A percentile compares a stretch with the other conserved stretches of the same genome.
These are phyloP conservation scores for Aeschynomene evenia DNA, from an alignment of 306 rosid genomes.

Conservation along the genomic window DNA sequence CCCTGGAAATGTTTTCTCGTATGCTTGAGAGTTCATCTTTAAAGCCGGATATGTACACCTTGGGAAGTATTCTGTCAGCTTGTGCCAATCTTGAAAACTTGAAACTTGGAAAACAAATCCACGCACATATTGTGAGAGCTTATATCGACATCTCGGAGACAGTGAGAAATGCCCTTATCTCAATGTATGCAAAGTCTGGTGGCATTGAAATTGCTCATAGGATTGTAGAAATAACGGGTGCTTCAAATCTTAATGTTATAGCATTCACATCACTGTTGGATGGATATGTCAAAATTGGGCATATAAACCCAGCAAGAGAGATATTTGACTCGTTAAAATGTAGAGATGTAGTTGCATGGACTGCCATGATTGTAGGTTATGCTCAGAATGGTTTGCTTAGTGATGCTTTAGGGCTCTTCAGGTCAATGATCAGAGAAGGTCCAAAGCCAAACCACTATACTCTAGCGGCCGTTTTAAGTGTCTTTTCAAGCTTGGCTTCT, in stretches of 20 bases:
- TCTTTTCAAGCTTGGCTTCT: slow-evolving; percentile 68
- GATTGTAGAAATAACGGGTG: slow-evolving; percentile 46
- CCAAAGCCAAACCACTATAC: slow-evolving; percentile 77
- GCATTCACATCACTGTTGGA: slow-evolving; percentile 81
- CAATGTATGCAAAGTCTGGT: slow-evolving; percentile 84
- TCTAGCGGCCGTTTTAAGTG: slow-evolving; percentile 70
- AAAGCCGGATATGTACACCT: slow-evolving; percentile 73
- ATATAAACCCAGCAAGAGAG: slow-evolving; percentile 68
- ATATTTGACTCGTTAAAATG: slow-evolving; percentile 67
- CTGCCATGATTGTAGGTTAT: slow-evolving; percentile 91
- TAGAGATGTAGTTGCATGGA: slow-evolving; percentile 79
- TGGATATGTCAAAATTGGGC: slow-evolving; percentile 81
- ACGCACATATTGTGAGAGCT: slow-evolving; percentile 55
- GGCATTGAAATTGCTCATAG: slow-evolving; percentile 55
- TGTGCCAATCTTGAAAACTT: slow-evolving; percentile 71
- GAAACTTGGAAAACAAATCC: slow-evolving; percentile 74
- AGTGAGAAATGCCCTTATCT: slow-evolving; percentile 62
- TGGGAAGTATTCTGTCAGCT: slow-evolving; percentile 76
- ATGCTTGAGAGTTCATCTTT: slow-evolving; percentile 52
- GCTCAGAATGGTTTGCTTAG: slow-evolving; percentile 61
- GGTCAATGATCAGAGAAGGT: slow-evolving; percentile 65
- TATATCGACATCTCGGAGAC: slow-evolving; percentile 47
- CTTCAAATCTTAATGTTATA: slow-evolving; percentile 57
- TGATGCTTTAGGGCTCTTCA: slow-evolving; percentile 69
- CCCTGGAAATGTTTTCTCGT: slow-evolving; percentile 53